phyloP scores from a whole-genome alignment of 2,329 filamentous ascomycete species.

The Ilyonectria destructans region DNA sequence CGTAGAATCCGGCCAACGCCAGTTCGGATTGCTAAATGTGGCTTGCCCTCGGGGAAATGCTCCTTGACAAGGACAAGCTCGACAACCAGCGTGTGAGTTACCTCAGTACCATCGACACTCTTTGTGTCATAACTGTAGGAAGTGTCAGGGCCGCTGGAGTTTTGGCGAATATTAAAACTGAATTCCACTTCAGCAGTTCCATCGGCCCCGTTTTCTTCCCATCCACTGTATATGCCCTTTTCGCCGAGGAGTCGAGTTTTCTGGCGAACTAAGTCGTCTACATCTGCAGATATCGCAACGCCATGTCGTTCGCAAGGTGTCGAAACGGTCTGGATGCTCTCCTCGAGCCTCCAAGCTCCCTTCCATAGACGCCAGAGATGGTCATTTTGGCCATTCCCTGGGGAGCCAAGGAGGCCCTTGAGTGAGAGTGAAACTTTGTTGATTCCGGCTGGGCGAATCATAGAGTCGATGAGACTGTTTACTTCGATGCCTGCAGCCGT shows the following conservation, averaged over 20 bases:
- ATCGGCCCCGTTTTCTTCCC: conserved; percentile 78
- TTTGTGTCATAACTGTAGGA: conserved; percentile 84
- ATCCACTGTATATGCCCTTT: conserved; percentile 86
- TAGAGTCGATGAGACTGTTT: conserved; percentile 82
- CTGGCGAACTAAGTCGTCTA: conserved; percentile 53
- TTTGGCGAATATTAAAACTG: conserved; percentile 66
- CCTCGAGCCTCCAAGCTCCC: conserved; percentile 92
- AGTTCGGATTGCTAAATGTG: conserved; percentile 81
- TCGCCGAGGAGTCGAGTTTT: conserved; percentile 83
- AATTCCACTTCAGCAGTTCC: conserved; percentile 74
- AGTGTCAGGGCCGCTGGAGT: conserved; percentile 51
- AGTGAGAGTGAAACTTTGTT: conserved; percentile 61
- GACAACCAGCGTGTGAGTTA: conserved; percentile 87
- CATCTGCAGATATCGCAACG: neutral
- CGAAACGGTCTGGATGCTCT: conserved; percentile 82
- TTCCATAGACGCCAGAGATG: conserved; percentile 87
- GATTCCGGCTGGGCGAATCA: conserved; percentile 86
- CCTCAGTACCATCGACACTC: conserved; percentile 80
- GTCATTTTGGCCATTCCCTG: conserved; percentile 78
- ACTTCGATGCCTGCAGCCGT: conserved; percentile 93
- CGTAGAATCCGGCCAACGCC: conserved; percentile 90
- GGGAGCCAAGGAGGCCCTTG: conserved; percentile 78
- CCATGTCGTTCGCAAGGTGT: conserved; percentile 84
- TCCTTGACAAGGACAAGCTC: conserved; percentile 96
- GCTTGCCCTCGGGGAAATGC: conserved; percentile 79